Evolutionary conservation across 176 grass and related monocot genomes (phyloP), one percentile per base, ranked within the genome.

Genomic region (Eremochloa ophiuroides): DNA sequence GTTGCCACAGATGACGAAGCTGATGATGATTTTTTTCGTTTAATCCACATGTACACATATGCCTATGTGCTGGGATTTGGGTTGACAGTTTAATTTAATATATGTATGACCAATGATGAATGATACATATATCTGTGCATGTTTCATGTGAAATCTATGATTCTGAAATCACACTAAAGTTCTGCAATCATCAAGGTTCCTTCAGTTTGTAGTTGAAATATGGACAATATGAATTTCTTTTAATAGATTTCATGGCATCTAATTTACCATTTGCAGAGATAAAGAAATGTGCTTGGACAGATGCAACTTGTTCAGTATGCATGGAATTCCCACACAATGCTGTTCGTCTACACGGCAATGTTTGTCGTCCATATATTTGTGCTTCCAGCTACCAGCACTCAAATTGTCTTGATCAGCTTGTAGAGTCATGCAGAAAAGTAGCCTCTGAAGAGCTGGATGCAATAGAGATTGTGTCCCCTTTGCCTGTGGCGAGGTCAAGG

Each of bases 351-450:
- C 88, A 94, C 72, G 85, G 90, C 78, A 94, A 87, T 55, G 94
- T 89, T 1, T 97, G 92, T 14, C 92, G 85, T 22, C 92, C 92
- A 51, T 97, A 92, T 80, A 92, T 97, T 73, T 97, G 94, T 39
- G 92, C 76, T 47, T 94, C 92, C 29, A 78, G 87, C 61, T 77
- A 62, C 60, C 88, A 86, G 20, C 86, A 87, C 48, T 97, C 94
- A 20, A 97, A 94, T 71, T 97, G 94, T 76, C 90, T 97, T 34
- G 83, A 82, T 16, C 89, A 94, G 77, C 87, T 92, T 85, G 82
- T 85, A 43, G 87, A 92, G 78, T 91, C 89, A 38, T 47, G 85
- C 37, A 81, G 70, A 63, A 80, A 28, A 80, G 40, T 62, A 75
- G 80, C 58, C 30, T 80, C 48, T 43, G 69, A 90, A 48, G 87